These are phyloP conservation scores for Ettlia oleoabundans DNA, from an alignment of 139 green algal species.

Conservation along the genomic window DNA sequence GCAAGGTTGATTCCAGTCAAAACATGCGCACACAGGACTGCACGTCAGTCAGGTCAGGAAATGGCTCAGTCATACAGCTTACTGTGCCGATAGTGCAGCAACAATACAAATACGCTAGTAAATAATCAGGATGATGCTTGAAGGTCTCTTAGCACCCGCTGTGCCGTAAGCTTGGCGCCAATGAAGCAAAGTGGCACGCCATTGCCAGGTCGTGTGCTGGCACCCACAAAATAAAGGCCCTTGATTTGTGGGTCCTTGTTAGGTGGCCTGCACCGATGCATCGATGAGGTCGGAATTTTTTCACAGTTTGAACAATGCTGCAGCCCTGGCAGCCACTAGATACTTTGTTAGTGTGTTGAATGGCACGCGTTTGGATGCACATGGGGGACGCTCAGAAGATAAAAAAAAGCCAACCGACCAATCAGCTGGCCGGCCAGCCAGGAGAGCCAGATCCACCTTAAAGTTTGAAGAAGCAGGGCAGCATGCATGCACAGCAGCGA, in stretches of 20 bases:
- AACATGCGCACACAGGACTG: no score
- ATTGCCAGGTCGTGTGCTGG: conserved; percentile 82
- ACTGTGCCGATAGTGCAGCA: no score
- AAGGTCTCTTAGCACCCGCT: conserved; percentile 53
- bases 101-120: no score
- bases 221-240: conserved; percentile 83
- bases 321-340: no score
- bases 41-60: no score
- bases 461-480: not conserved
- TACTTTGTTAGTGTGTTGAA: no score
- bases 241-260: conserved; percentile 52
- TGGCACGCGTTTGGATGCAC: no score
- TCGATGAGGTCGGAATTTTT: not conserved
- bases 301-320: no score
- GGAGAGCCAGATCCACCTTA: not conserved
- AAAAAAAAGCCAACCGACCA: not conserved
- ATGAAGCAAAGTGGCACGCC: conserved; percentile 87
- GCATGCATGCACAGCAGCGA: not conserved
- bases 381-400: no score
- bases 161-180: conserved; percentile 48
- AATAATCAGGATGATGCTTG: not conserved
- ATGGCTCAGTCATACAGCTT: no score
- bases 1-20: no score
- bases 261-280: conserved; percentile 20
- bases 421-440: not conserved